A percentile compares a stretch with the other conserved stretches of the same genome.
Evolutionary conservation across 2,329 filamentous ascomycete genomes (phyloP).

Genomic region (Clarireedia homoeocarpa): DNA sequence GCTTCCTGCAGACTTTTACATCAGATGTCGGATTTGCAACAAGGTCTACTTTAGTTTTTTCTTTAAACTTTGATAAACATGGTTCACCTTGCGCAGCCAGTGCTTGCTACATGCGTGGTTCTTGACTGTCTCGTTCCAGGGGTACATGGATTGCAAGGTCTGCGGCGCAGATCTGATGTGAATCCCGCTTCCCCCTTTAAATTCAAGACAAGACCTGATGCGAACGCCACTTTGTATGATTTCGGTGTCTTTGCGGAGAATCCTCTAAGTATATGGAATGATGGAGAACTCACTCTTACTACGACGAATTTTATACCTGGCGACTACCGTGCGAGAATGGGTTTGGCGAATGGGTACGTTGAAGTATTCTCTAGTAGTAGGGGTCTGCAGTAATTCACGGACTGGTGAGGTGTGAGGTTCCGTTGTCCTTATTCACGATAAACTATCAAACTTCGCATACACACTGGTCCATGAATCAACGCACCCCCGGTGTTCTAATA

Average conservation of each 20-base stretch:
- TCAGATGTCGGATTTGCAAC: no score
- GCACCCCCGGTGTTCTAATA: no score
- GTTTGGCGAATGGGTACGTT: conserved; percentile 16
- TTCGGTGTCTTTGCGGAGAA: conserved; percentile 6
- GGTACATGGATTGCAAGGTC: no score
- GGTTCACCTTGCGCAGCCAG: no score
- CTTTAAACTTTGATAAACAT: no score
- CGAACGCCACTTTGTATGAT: background rate
- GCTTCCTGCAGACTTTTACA: no score
- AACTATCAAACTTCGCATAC: no score
- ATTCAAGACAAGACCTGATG: conserved; percentile 9
- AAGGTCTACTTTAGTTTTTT: no score
- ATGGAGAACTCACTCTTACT: conserved; percentile 2
- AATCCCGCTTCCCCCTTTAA: conserved; percentile 11
- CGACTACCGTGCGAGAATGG: conserved; percentile 10
- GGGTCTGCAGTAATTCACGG: background rate
- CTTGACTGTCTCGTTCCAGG: background rate
- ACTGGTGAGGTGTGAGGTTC: background rate
- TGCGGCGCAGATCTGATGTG: conserved; percentile 2
- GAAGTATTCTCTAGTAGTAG: no score
- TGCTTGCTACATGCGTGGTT: no score
- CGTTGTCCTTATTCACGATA: background rate
- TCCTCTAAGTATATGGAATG: background rate
- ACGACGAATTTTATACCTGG: conserved; percentile 9
- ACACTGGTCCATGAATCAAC: no score